These are phyloP conservation scores for Chrysoporthe austroafricana DNA, from an alignment of 2,329 filamentous ascomycete species.

Conservation along the genomic window DNA sequence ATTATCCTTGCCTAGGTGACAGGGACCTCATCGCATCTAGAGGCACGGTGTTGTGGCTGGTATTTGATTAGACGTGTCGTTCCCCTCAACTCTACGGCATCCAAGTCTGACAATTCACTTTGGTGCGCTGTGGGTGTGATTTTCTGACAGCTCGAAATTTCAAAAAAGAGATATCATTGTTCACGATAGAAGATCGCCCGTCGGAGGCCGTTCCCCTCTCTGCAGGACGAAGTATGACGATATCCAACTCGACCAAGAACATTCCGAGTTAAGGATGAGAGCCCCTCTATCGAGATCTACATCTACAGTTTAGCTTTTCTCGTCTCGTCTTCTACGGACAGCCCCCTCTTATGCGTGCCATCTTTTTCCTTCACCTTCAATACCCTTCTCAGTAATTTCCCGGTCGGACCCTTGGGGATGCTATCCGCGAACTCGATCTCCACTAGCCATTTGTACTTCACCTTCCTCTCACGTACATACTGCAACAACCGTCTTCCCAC, in stretches of 20 bases:
- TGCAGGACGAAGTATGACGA: neutral
- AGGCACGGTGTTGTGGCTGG: slow-evolving; percentile 16
- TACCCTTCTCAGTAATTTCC: slow-evolving; percentile 60
- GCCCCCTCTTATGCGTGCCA: neutral
- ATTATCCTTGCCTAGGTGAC: slow-evolving; percentile 59
- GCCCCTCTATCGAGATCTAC: neutral
- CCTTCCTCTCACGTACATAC: slow-evolving; percentile 55
- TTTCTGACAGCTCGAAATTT: neutral
- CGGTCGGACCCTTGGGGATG: slow-evolving; percentile 60
- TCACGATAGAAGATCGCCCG: neutral
- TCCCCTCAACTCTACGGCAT: neutral
- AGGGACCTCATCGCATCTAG: neutral
- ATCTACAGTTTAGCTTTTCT: slow-evolving; percentile 15
- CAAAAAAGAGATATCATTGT: neutral
- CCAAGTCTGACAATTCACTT: neutral
- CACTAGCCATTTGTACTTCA: slow-evolving; percentile 54
- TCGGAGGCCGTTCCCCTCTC: neutral
- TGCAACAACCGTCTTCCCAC: slow-evolving; percentile 46
- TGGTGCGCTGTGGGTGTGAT: neutral
- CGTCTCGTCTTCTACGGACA: slow-evolving; percentile 9
- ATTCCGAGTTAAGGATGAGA: neutral
- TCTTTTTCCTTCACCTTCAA: slow-evolving; percentile 35
- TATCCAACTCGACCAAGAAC: neutral
- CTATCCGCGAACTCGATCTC: slow-evolving; percentile 51
- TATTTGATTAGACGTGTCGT: slow-evolving; percentile 10